Evolutionary conservation across 805 yeast genomes (phyloP).

Genomic region (Ogataea haglerorum): DNA sequence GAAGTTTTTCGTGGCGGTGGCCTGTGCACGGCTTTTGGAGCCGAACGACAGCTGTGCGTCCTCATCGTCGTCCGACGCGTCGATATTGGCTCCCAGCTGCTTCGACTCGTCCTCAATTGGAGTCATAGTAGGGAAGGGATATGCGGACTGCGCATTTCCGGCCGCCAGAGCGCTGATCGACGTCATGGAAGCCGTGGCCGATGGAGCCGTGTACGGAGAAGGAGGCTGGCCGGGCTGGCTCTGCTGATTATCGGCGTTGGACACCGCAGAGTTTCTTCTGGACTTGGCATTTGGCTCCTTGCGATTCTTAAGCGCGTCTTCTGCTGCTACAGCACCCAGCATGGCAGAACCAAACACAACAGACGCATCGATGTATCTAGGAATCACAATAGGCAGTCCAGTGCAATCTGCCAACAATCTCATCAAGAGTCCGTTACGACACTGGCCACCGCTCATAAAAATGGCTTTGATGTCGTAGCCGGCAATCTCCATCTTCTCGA

Average conservation of each 20-base stretch:
- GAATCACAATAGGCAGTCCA: constrained; percentile 86
- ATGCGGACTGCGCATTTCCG: constrained; percentile 33
- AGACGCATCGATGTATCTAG: constrained; percentile 93
- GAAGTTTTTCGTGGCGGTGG: constrained; percentile 47
- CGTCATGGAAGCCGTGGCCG: constrained; percentile 69
- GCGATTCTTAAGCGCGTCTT: constrained; percentile 45
- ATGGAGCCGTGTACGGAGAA: constrained; percentile 77
- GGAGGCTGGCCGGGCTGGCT: constrained; percentile 33
- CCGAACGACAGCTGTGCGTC: constrained; percentile 57
- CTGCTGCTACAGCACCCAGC: constrained; percentile 91
- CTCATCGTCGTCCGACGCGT: constrained; percentile 35
- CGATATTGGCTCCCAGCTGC: constrained; percentile 28
- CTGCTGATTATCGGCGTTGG: constrained; percentile 13
- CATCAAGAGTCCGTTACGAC: constrained; percentile 87
- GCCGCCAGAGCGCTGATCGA: constrained; percentile 51
- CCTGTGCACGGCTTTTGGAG: constrained; percentile 51
- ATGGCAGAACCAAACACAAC: constrained; percentile 96
- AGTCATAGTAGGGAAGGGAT: constrained; percentile 49
- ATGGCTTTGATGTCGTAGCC: constrained; percentile 78
- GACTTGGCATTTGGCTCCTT: constrained; percentile 20
- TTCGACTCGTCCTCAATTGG: constrained; percentile 36
- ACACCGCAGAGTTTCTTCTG: constrained; percentile 29
- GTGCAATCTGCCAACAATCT: constrained; percentile 90
- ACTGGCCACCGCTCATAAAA: constrained; percentile 95
- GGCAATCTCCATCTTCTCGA: constrained; percentile 72